Percentiles rank a stretch among this genome's conserved stretches.
These are phyloP conservation scores for Cicer bijugum DNA, from an alignment of 306 rosid species.

Conservation along the genomic window DNA sequence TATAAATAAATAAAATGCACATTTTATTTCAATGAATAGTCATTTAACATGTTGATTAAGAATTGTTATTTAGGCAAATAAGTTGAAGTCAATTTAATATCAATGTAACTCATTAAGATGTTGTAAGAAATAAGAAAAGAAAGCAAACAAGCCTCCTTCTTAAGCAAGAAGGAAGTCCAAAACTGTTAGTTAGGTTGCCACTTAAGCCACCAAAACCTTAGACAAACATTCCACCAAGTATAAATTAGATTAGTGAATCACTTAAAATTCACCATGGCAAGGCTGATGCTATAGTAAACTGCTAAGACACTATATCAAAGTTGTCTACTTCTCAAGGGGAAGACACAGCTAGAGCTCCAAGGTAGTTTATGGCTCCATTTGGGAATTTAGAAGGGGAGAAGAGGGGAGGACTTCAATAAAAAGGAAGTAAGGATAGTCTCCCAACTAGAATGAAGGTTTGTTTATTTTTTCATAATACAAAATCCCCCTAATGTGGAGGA, in stretches of 20 bases:
- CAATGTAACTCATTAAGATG: conserved; percentile 1
- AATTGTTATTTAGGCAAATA: background rate
- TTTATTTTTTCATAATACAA: too few species aligned
- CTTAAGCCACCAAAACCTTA: conserved; percentile 3
- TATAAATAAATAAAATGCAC: background rate
- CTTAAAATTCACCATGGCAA: background rate
- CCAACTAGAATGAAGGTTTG: too few species aligned
- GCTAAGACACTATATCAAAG: conserved; percentile 2
- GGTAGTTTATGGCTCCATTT: background rate
- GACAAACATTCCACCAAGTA: background rate
- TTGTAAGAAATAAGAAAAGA: background rate
- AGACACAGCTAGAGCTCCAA: background rate
- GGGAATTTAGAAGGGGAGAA: too few species aligned
- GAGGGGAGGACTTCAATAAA: too few species aligned
- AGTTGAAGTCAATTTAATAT: background rate
- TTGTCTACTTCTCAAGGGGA: background rate
- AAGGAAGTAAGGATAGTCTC: too few species aligned
- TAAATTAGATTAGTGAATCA: background rate
- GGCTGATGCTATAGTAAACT: background rate
- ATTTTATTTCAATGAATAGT: background rate
- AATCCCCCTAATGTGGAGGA: too few species aligned
- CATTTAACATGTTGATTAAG: background rate
- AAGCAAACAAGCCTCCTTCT: background rate
- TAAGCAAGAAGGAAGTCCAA: background rate
- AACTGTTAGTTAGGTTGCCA: conserved; percentile 12